Conservation (phyloP, 2,329 filamentous ascomycete species). For the Amylocarpus encephaloides region DNA sequence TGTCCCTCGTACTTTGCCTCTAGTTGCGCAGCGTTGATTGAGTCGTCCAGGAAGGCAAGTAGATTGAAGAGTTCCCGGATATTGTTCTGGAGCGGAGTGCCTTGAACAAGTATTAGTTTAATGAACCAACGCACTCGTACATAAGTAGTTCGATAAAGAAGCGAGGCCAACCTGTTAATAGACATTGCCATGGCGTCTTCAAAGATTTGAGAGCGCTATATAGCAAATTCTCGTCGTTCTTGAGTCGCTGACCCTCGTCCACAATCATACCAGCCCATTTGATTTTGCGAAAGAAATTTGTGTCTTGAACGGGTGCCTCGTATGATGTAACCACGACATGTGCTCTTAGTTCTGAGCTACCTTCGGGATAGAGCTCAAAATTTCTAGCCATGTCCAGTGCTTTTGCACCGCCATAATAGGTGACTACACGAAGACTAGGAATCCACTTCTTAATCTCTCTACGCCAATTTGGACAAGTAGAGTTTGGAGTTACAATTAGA, state of each 20-base stretch:
- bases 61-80: constrained; percentile 91
- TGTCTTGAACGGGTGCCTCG: constrained; percentile 74
- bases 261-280: constrained; percentile 86
- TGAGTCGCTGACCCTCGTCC: constrained; percentile 91
- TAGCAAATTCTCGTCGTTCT: constrained; percentile 81
- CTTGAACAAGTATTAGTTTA: constrained; percentile 18
- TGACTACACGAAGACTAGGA: constrained; percentile 78
- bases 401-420: constrained; percentile 75
- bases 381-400: constrained; percentile 71
- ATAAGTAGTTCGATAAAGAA: no score
- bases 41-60: constrained; percentile 81
- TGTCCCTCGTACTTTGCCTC: constrained; percentile 65
- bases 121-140: neutral
- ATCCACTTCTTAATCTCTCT: constrained; percentile 94
- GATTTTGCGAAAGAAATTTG: constrained; percentile 59
- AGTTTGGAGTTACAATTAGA: constrained; percentile 86
- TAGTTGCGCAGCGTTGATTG: constrained; percentile 62
- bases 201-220: constrained; percentile 69
- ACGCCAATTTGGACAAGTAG: constrained; percentile 96
- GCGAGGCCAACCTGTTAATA: constrained; percentile 58
- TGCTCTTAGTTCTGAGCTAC: constrained; percentile 64
- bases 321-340: constrained; percentile 95
- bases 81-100: constrained; percentile 92
- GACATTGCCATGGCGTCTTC: constrained; percentile 73
- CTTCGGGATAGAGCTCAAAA: constrained; percentile 76